Percentiles rank a stretch among this genome's conserved stretches.
Conservation (phyloP, 371 early-diverging fungal species). For the Rozella allomycis region DNA sequence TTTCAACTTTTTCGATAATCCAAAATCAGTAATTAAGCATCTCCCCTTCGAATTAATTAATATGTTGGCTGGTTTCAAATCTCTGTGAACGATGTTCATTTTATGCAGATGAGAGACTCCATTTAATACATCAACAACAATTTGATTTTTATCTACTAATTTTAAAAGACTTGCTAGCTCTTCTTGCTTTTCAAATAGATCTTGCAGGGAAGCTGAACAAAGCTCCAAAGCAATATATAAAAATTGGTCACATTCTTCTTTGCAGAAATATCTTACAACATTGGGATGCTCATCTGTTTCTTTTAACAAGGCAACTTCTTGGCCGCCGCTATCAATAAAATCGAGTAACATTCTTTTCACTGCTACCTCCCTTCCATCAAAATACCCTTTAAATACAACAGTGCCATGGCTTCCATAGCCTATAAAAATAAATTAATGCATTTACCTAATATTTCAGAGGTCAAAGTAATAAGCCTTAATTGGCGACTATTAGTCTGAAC, state of each 20-base stretch:
- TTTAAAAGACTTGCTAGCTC: not conserved
- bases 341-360: constrained; percentile 79
- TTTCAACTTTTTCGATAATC: constrained; percentile 79
- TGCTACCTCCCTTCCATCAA: constrained; percentile 74
- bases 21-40: constrained; percentile 95
- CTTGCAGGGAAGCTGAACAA: constrained; percentile 50
- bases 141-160: constrained; percentile 17
- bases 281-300: constrained; percentile 88
- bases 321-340: constrained; percentile 77
- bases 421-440: no score
- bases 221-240: constrained; percentile 84
- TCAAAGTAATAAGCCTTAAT: no score
- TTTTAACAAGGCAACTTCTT: constrained; percentile 72
- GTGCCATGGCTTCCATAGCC: constrained; percentile 94
- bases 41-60: constrained; percentile 1
- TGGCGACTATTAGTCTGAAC: no score
- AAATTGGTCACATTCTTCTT: constrained; percentile 52
- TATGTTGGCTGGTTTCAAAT: constrained; percentile 50
- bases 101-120: constrained; percentile 74
- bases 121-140: constrained; percentile 48
- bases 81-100: constrained; percentile 84
- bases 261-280: constrained; percentile 83
- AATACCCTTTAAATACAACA: constrained; percentile 73
- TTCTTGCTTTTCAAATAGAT: constrained; percentile 15
- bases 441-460: no score